These are phyloP conservation scores for Zymoseptoria ardabiliae DNA, from an alignment of 2,329 filamentous ascomycete species.

Conservation along the genomic window DNA sequence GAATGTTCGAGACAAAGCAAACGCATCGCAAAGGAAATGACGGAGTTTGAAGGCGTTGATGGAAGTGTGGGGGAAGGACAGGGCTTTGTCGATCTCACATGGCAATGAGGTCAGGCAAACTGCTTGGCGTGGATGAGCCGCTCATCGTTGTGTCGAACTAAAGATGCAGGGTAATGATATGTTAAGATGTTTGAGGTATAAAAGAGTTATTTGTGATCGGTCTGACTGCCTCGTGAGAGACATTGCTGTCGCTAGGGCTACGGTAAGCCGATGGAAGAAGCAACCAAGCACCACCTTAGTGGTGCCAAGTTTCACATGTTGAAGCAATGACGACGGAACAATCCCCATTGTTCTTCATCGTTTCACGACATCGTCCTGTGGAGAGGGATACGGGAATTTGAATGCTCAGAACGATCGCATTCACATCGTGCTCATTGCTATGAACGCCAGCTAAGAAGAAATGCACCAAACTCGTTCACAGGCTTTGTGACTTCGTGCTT, in stretches of 20 bases:
- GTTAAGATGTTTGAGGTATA: background rate
- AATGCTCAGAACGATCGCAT: background rate
- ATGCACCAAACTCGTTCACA: background rate
- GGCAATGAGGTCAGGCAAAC: slow-evolving; percentile 1
- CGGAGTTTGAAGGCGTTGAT: background rate
- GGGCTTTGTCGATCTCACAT: background rate
- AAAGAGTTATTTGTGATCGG: background rate
- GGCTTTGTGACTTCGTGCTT: background rate
- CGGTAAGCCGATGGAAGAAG: background rate
- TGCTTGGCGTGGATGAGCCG: background rate
- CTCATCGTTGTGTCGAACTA: background rate
- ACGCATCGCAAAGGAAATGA: background rate
- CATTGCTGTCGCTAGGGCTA: background rate
- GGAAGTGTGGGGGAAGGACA: background rate
- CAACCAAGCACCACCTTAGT: background rate
- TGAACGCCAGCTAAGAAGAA: background rate
- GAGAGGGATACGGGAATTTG: too few relatives aligned
- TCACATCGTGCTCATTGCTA: background rate
- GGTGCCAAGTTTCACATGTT: background rate
- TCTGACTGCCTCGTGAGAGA: too few relatives aligned
- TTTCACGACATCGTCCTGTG: background rate
- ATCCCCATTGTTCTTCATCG: background rate
- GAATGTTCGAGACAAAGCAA: background rate
- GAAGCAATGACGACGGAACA: background rate
- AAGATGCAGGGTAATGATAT: background rate